Base-by-base conservation (phyloP, 116 monocot species). In the Papilionanthe hybrid region DNA sequence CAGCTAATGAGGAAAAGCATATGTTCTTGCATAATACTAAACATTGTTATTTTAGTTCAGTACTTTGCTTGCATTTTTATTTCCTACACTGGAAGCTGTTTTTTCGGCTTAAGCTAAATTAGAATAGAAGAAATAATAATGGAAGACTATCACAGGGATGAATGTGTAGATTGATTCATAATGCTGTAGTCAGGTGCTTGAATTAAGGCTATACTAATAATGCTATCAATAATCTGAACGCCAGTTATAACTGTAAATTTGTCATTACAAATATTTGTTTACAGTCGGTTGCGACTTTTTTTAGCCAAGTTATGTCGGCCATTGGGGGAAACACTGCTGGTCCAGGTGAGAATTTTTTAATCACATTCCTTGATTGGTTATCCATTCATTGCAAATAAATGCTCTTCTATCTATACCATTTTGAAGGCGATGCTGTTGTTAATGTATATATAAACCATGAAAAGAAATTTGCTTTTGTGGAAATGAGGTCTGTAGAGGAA, bases 291-390 rank as follows among this genome's bases (percentile, higher is more conserved):
- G 86, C 89, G 45, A 82, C 83, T 23, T 89, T 82, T 75, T 89
- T 89, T 60, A 86, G 83, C 82, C 84, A 84, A 19, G 77, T 89
- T 19, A 89, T 89, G 89, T 42, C 86, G 77, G 84, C 86, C 80
- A 86, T 89, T 55, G 89, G 89, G 63, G 89, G 89, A 79, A 89
- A 86, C 63, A 56, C 86, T 68, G 76, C 89, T 72, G 89, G 89
- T 84, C 86, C 86, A 86, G 89, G 89, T 88, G 43, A 55, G 50
- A 23, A 4, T 72, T 10, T 72, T 32, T 41, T 13, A 3, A 9
- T 55, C 45, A 22, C 55, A 53, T 79, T 32, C 53, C 4, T 53
- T 53, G 29, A 50, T 72, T 18, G 20, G 42, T 45, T 80, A 72
- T 55, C 50, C 20, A 55, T 41, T 79, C 50, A 73, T 42, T 73